Conservation (phyloP, 2,329 filamentous ascomycete species). For the Massarina eburnea region DNA sequence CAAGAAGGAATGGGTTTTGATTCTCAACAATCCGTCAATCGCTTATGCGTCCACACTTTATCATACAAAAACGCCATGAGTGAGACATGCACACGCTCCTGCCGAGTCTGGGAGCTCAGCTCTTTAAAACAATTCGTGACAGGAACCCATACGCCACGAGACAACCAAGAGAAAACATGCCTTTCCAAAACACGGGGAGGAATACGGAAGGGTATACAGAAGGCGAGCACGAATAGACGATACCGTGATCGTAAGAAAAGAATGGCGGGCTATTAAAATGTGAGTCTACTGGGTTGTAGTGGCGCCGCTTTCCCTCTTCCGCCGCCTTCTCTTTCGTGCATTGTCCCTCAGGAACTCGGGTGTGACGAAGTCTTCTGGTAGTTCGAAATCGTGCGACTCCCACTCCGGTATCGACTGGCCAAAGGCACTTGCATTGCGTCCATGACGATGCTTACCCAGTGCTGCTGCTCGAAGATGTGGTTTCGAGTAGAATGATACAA, state of each 20-base stretch:
- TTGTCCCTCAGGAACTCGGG: slow-evolving; percentile 54
- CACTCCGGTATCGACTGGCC: slow-evolving; percentile 78
- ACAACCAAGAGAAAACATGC: neutral
- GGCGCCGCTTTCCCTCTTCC: slow-evolving; percentile 54
- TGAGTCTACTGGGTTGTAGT: neutral
- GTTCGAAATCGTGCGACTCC: slow-evolving; percentile 68
- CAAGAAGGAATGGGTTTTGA: too few species aligned
- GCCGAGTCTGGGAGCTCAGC: neutral
- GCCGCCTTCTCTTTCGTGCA: slow-evolving; percentile 64
- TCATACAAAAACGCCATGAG: neutral
- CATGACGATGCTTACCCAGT: slow-evolving; percentile 70
- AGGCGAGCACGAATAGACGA: too few species aligned
- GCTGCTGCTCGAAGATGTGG: slow-evolving; percentile 78
- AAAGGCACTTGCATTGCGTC: slow-evolving; percentile 75
- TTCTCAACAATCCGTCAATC: too few species aligned
- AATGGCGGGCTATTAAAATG: neutral
- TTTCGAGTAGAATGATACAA: slow-evolving; percentile 86
- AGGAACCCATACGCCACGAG: neutral
- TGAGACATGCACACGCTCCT: neutral
- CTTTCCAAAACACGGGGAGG: neutral
- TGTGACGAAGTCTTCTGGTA: slow-evolving; percentile 67
- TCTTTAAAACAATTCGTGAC: neutral
- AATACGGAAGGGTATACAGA: too few species aligned
- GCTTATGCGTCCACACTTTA: neutral
- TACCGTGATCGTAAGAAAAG: neutral